These are phyloP conservation scores for Aureobasidium sp. DNA, from an alignment of 2,329 filamentous ascomycete species.

Conservation along the genomic window DNA sequence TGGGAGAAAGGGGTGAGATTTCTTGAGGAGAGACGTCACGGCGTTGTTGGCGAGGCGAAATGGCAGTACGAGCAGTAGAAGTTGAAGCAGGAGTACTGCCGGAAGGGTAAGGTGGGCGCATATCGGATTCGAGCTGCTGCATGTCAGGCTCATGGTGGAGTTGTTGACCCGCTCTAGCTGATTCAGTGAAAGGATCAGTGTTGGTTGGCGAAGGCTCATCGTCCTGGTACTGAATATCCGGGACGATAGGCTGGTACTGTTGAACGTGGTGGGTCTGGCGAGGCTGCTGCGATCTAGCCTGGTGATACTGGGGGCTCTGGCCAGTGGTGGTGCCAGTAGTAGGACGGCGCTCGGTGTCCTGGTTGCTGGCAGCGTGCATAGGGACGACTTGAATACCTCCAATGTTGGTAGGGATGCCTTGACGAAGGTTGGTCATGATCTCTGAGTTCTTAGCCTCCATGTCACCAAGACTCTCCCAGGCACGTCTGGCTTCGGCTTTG, in stretches of 20 bases:
- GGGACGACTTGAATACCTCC: slow-evolving; percentile 93
- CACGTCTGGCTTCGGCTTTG: slow-evolving; percentile 88
- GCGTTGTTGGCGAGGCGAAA: slow-evolving; percentile 15
- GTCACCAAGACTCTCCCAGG: slow-evolving; percentile 93
- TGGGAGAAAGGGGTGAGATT: neutral
- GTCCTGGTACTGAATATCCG: slow-evolving; percentile 30
- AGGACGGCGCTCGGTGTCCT: slow-evolving; percentile 40
- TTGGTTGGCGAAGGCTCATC: slow-evolving; percentile 50
- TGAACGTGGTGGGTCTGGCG: neutral
- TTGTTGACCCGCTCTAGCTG: slow-evolving; percentile 28
- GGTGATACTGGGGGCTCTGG: slow-evolving; percentile 1
- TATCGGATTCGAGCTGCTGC: slow-evolving; percentile 27
- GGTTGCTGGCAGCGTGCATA: slow-evolving; percentile 66
- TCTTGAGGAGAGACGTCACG: slow-evolving; percentile 7
- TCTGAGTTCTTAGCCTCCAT: slow-evolving; percentile 91
- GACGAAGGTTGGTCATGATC: slow-evolving; percentile 73
- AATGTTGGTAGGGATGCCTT: slow-evolving; percentile 80
- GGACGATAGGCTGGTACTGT: slow-evolving; percentile 5
- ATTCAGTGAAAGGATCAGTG: slow-evolving; percentile 57
- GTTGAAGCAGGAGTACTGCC: slow-evolving; percentile 18
- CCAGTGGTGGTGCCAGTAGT: slow-evolving; percentile 28
- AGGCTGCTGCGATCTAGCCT: slow-evolving; percentile 3
- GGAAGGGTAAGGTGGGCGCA: slow-evolving; percentile 27
- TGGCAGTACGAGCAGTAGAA: slow-evolving; percentile 23
- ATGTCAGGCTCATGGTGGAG: slow-evolving; percentile 34